Evolutionary conservation across 306 rosid genomes (phyloP).

Genomic region (Ormosia semicastrata): DNA sequence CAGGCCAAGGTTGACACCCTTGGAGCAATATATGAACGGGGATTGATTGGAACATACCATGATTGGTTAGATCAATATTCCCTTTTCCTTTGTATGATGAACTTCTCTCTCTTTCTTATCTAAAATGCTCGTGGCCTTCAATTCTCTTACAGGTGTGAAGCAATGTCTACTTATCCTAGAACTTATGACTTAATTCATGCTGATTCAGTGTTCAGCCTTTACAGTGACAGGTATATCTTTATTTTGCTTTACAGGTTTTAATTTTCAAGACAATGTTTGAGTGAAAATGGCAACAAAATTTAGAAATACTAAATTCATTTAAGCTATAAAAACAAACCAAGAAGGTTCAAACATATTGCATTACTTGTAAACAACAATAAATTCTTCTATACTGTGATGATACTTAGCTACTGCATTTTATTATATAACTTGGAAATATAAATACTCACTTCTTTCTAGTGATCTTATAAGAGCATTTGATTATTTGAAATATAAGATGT

Average conservation of each 20-base stretch:
- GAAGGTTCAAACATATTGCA: background rate
- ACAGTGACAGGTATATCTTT: constrained; percentile 50
- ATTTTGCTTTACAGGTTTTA: background rate
- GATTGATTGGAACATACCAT: constrained; percentile 80
- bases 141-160: constrained; percentile 74
- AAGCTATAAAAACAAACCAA: background rate
- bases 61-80: constrained; percentile 52
- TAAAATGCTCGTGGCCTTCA: background rate
- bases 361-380: background rate
- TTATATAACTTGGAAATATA: background rate
- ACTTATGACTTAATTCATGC: constrained; percentile 84
- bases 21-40: constrained; percentile 74
- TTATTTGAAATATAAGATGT: background rate
- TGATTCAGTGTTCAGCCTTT: constrained; percentile 71
- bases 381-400: background rate
- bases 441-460: background rate
- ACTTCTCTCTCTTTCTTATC: background rate
- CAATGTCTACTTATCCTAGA: constrained; percentile 93
- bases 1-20: constrained; percentile 58
- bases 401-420: background rate
- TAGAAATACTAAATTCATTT: background rate
- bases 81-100: background rate
- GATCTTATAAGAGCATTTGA: background rate
- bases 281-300: background rate
- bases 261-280: background rate